Conservation (phyloP, 2,329 filamentous ascomycete genomes). For the Pezizomycotina sp. region DNA sequence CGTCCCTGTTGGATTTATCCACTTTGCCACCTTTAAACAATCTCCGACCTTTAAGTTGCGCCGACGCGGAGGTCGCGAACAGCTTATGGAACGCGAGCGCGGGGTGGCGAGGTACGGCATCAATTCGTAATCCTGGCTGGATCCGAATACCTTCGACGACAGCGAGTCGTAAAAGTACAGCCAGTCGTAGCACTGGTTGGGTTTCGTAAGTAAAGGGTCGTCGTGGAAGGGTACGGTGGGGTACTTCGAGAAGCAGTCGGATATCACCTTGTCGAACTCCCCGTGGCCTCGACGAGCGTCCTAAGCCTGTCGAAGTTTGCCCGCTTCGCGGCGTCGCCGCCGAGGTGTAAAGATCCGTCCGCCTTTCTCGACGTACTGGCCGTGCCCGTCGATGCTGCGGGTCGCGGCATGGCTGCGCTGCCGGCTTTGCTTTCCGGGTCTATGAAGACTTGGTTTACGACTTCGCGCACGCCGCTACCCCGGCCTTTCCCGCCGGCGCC, state of each 20-base stretch:
- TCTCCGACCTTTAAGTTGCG: slow-evolving; percentile 30
- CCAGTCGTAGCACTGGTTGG: slow-evolving; percentile 79
- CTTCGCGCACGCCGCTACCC: slow-evolving; percentile 46
- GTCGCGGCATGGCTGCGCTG: no score
- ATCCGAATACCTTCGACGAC: slow-evolving; percentile 46
- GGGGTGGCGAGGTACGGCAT: slow-evolving; percentile 73
- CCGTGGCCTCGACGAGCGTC: slow-evolving; percentile 67
- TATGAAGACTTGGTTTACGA: slow-evolving; percentile 48
- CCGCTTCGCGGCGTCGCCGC: slow-evolving; percentile 56
- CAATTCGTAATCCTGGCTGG: slow-evolving; percentile 86
- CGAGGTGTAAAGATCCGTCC: slow-evolving; percentile 49
- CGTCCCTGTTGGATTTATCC: slow-evolving; percentile 30
- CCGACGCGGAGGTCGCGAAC: slow-evolving; percentile 40
- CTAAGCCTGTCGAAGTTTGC: slow-evolving; percentile 50
- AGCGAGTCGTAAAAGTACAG: slow-evolving; percentile 80
- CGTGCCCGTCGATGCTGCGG: no score
- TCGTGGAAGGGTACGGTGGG: slow-evolving; percentile 82
- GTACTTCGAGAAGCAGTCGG: slow-evolving; percentile 73
- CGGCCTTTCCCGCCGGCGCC: slow-evolving; percentile 30
- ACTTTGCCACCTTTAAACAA: slow-evolving; percentile 26
- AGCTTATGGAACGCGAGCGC: slow-evolving; percentile 77
- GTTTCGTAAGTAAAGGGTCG: slow-evolving; percentile 78
- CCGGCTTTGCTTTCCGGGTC: no score
- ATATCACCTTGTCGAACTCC: slow-evolving; percentile 61
- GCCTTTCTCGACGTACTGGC: slow-evolving; percentile 41